Percentiles rank a stretch among this genome's conserved stretches.
Conservation (phyloP, 73 alveolate species). For the Tetrahymena thermophila region DNA sequence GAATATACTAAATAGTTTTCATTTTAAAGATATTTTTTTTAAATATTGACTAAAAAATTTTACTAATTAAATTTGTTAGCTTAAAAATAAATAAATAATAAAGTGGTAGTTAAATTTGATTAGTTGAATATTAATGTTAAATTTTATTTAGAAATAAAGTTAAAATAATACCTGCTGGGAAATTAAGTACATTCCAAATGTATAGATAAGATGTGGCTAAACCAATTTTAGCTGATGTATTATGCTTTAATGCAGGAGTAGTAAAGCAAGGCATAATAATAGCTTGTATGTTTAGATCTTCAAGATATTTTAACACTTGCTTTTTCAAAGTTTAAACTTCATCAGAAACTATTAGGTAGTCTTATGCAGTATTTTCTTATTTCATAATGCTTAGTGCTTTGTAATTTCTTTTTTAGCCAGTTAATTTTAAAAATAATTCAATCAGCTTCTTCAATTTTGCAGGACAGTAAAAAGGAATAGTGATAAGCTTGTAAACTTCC, state of each 20-base stretch:
- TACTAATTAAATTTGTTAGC: too few relatives aligned
- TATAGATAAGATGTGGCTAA: conserved; percentile 20
- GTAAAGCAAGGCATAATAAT: conserved; percentile 42
- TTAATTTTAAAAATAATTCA: neutral
- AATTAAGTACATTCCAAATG: conserved; percentile 42
- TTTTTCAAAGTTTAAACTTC: neutral
- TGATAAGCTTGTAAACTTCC: neutral
- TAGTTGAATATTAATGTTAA: too few relatives aligned
- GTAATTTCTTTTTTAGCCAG: neutral
- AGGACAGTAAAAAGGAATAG: neutral
- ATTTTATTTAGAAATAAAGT: too few relatives aligned
- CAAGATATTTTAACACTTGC: neutral
- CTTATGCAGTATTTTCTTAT: neutral
- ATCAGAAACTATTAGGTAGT: neutral
- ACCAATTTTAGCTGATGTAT: conserved; percentile 5
- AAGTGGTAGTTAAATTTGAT: too few relatives aligned
- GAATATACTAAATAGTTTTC: too few relatives aligned
- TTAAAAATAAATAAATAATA: too few relatives aligned
- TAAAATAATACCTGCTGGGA: conserved; percentile 24
- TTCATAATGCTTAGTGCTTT: neutral
- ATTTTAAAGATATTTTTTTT: too few relatives aligned
- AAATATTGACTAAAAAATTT: too few relatives aligned
- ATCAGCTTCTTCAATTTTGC: neutral
- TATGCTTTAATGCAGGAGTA: conserved; percentile 41
- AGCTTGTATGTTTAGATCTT: conserved; percentile 24